Evolutionary conservation across 1,139 yeast genomes (phyloP), one percentile per base, ranked within the genome.

Genomic region (Debaryomycetaceae sp.): DNA sequence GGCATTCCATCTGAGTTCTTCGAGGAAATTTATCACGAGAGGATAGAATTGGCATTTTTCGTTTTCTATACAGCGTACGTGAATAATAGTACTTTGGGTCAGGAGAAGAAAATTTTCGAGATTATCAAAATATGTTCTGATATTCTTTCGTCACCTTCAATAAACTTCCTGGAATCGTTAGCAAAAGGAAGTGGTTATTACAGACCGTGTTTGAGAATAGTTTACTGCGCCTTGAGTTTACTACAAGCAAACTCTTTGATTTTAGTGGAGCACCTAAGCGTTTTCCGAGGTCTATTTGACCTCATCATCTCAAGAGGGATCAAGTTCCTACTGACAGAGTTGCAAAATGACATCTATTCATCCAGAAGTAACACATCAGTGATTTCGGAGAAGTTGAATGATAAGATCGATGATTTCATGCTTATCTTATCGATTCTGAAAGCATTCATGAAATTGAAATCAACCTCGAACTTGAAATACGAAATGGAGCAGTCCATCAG

Each of bases 1-100:
- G 87, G 85, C 3, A 64, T 73, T 5, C 75, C 80, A 4, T 66
- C 77, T 1, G 72, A 75, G 1, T 45, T 75, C 7, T 78, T 82
- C 54, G 65, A 68, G 6, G 77, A 75, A 22, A 69, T 86, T 1
- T 82, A 75, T 53, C 73, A 76, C 43, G 87, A 80, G 43, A 75
- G 96, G 42, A 69, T 83, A 38, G 91, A 87, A 53, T 64, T 87
- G 46, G 78, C 88, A 1, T 89, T 89, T 57, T 83, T 78, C 56
- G 71, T 88, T 38, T 64, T 78, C 38, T 80, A 80, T 57, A 66
- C 78, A 2, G 58, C 79, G 31, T 72, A 79, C 42, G 55, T 59
- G 44, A 54, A 55, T 41, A 37, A 48, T 9, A 48, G 53, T 14
- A 58, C 71, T 11, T 63, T 69, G 24, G 60, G 63, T 5, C 56